Evolutionary conservation across 2,329 filamentous ascomycete species (phyloP).

Genomic region (Calycina herbarum): DNA sequence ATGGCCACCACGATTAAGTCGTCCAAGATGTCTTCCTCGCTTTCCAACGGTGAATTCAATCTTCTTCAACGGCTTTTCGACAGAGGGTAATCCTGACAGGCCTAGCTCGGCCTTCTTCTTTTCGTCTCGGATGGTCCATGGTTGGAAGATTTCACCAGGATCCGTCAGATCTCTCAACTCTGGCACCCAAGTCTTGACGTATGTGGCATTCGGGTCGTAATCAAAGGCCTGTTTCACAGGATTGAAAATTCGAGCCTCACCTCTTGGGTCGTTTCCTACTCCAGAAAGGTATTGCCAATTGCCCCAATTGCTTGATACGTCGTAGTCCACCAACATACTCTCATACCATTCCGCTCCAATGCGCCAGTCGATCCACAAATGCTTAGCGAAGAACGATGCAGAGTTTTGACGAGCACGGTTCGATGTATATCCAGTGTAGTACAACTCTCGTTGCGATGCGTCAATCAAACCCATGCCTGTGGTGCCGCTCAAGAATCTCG

Average conservation of each 20-base stretch:
- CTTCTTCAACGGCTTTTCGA: conserved; percentile 63
- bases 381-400: conserved; percentile 71
- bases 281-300: conserved; percentile 84
- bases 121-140: conserved; percentile 59
- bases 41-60: conserved; percentile 61
- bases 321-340: conserved; percentile 71
- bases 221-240: conserved; percentile 78
- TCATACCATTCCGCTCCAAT: conserved; percentile 84
- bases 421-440: conserved; percentile 74
- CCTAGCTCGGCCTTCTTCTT: conserved; percentile 58
- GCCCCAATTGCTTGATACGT: conserved; percentile 74
- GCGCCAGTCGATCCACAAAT: conserved; percentile 75
- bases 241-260: conserved; percentile 71
- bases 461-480: conserved; percentile 79
- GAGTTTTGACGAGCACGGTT: conserved; percentile 77
- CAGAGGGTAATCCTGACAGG: conserved; percentile 61
- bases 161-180: conserved; percentile 58
- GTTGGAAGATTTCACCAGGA: conserved; percentile 62
- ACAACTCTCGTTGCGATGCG: conserved; percentile 72
- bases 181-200: conserved; percentile 71
- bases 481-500: conserved; percentile 63
- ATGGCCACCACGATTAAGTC: conserved; percentile 15
- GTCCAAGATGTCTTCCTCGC: conserved; percentile 23
- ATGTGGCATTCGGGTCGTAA: conserved; percentile 69
- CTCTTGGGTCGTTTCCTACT: conserved; percentile 76